Evolutionary conservation across 2,329 filamentous ascomycete genomes (phyloP), one percentile per base, ranked within the genome.

Genomic region (Trichoderma atroviride): DNA sequence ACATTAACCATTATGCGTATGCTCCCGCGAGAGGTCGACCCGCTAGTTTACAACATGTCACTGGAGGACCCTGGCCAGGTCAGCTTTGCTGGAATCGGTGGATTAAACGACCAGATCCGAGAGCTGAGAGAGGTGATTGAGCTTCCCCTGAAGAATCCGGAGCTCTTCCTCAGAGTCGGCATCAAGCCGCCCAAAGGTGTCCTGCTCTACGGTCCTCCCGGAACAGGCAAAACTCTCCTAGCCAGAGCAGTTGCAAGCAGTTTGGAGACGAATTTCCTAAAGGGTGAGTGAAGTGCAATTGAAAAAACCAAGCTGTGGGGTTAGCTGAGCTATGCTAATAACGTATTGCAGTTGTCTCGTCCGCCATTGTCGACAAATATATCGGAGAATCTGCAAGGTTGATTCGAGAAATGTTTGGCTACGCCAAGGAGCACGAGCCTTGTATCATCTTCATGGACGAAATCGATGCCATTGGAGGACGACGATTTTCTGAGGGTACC

Each of bases 401-500:
- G 74, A 99, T 99, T 77, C 91, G 96, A 80, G 96, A 99, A 82
- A 99, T 99, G 96, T 99, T 99, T 78, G 96, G 96, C 70, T 99
- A 99, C 78, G 96, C 96, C 76, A 98, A 97, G 83, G 96, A 99
- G 81, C 96, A 99, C 81, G 96, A 99, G 82, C 96, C 96, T 50
- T 99, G 96, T 81, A 99, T 99, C 81, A 99, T 99, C 83, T 99
- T 99, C 88, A 99, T 99, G 96, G 96, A 99, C 86, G 96, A 99
- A 83, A 99, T 99, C 78, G 96, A 99, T 78, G 96, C 96, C 78
- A 99, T 99, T 77, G 96, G 96, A 80, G 96, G 96, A 72, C 89
- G 96, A 76, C 89, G 96, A 76, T 99, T 99, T 82, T 97, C 93
- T 0, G 96, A 99, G 81, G 96, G 96, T 74, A 99, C 96, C 63